Base-by-base conservation (phyloP, 192 early-diverging fungal species). In the Pilobolus umbonatus region DNA sequence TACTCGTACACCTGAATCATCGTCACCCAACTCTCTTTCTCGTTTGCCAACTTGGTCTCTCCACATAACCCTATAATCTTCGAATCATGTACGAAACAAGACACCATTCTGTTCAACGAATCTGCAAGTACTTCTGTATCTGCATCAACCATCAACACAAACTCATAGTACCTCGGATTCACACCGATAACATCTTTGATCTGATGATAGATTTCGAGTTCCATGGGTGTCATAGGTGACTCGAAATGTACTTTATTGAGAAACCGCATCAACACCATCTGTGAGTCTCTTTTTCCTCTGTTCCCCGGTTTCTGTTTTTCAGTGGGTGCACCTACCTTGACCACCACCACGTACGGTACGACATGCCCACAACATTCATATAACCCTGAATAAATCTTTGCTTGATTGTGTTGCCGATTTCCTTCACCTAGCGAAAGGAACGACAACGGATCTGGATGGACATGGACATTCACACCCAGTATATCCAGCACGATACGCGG, bases 1-100 rank as follows among this genome's bases (percentile, higher is more conserved):
- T 98, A 98, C 77, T 99, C 95, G 68, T 96, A 98, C 31, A 99
- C 92, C 60, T 98, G 95, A 76, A 99, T 96, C 93, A 96, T 96
- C 3, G 95, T 93, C 40, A 92, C 85, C 90, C 90, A 97, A 24
- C 89, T 89, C 62, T 88, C 81, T 64, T 91, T 88, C 65, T 95
- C 92, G 67, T 97, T 98, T 12, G 88, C 80, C 63, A 99, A 80
- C 59, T 78, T 80, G 4, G 96, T 99, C 69, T 99, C 96, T 56
- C 96, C 96, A 69, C 94, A 98, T 19, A 93, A 78, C 15, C 95
- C 96, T 53, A 92, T 85, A 17, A 96, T 85, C 72, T 92, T 90
- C 50, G 82, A 79, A 70, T 99, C 95, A 65, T 92, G 84, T 50
- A 88, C 83, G 82, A 96, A 92, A 25, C 84, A 79, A 8, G 93